Evolutionary conservation across 2,329 filamentous ascomycete genomes (phyloP), one percentile per base, ranked within the genome.

Genomic region (Xylogone sp.): DNA sequence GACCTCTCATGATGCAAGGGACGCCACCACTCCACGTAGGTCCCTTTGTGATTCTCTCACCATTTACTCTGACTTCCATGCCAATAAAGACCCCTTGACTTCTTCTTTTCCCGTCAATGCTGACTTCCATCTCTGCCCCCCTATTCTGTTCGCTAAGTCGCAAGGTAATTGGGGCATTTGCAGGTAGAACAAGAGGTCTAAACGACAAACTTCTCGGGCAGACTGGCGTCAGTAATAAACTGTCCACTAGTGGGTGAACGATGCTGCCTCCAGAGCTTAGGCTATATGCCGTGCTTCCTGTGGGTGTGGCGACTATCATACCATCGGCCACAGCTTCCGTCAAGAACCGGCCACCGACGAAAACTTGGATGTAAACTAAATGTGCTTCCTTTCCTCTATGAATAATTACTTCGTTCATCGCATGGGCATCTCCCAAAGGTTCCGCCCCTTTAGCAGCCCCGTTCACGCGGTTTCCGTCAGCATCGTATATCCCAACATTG

Each of bases 301-400:
- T 99, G 0, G 94, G 94, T 0, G 93, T 97, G 56, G 88, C 91
- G 53, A 97, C 84, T 43, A 97, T 87, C 69, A 99, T 95, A 47
- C 94, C 94, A 68, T 99, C 94, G 1, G 92, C 93, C 12, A 96
- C 92, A 1, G 90, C 93, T 68, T 96, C 91, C 1, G 94, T 99
- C 44, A 99, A 76, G 62, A 94, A 95, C 50, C 90, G 84, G 29
- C 89, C 87, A 61, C 92, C 92, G 53, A 97, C 87, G 63, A 85
- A 94, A 43, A 99, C 89, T 64, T 96, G 90, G 59, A 99, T 89
- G 58, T 96, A 86, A 34, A 91, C 90, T 5, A 99, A 80, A 68
- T 97, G 93, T 0, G 94, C 90, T 56, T 93, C 86, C 29, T 87
- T 86, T 42, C 94, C 94, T 20, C 94, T 85, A 69, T 99, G 94